These are phyloP conservation scores for Leishmania tarentolae DNA, from an alignment of 208 protist genomes.

Conservation along the genomic window DNA sequence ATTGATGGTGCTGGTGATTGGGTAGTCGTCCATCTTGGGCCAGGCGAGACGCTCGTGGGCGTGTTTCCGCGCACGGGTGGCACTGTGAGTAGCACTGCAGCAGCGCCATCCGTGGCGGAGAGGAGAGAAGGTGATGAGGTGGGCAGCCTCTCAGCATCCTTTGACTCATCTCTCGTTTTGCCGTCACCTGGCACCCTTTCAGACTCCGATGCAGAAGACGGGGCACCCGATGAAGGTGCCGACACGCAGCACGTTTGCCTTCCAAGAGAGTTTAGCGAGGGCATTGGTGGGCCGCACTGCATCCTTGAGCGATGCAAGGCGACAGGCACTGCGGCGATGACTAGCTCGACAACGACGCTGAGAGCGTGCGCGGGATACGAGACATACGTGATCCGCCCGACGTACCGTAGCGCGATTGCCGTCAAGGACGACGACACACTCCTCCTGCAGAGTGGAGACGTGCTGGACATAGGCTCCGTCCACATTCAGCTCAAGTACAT, in stretches of 20 bases:
- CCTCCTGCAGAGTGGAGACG: conserved; percentile 56
- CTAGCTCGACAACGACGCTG: conserved; percentile 9
- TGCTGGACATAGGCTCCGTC: conserved; percentile 56
- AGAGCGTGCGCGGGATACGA: conserved; percentile 12
- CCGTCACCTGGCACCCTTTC: not conserved
- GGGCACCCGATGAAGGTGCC: not conserved
- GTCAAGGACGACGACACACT: conserved; percentile 9
- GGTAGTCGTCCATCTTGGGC: conserved; percentile 61
- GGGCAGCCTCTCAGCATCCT: conserved; percentile 1
- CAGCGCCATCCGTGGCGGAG: not conserved
- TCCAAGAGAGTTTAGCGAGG: conserved; percentile 20
- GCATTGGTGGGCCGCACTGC: conserved; percentile 33
- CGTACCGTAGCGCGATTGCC: not conserved
- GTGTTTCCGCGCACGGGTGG: not conserved
- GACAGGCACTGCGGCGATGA: not conserved
- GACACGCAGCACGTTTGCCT: conserved; percentile 13
- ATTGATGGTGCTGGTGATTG: conserved; percentile 73
- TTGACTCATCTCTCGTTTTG: conserved; percentile 24
- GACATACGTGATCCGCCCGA: conserved; percentile 17
- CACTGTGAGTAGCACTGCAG: no score
- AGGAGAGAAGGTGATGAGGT: not conserved
- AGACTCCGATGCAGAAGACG: not conserved
- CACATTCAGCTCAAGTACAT: conserved; percentile 73
- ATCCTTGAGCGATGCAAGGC: conserved; percentile 17
- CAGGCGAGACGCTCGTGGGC: conserved; percentile 41